phyloP scores from a whole-genome alignment of 306 rosid species.

The Canavalia gladiata region DNA sequence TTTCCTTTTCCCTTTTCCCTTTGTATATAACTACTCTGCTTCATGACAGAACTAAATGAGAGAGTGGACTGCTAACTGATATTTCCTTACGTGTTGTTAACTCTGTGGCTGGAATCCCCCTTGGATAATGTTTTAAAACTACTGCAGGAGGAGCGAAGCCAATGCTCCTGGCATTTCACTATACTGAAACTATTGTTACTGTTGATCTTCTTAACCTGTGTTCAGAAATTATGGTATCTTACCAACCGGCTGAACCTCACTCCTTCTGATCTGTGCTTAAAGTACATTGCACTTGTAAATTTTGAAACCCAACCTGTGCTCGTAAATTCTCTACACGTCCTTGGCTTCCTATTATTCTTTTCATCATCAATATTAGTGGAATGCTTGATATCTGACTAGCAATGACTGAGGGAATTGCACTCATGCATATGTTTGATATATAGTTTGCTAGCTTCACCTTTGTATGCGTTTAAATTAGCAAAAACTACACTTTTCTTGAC shows the following conservation, averaged over 20 bases:
- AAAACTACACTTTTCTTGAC: background rate
- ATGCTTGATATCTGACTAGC: slow-evolving; percentile 19
- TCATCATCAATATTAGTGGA: slow-evolving; percentile 5
- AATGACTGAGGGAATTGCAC: background rate
- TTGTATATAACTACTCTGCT: background rate
- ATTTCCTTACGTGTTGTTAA: slow-evolving; percentile 1
- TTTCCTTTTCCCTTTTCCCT: too few species aligned
- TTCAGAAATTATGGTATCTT: background rate
- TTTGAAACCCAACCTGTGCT: background rate
- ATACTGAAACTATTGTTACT: background rate
- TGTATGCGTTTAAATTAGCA: background rate
- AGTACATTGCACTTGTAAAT: background rate
- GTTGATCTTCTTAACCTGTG: background rate
- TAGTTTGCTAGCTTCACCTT: slow-evolving; percentile 19
- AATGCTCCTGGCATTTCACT: background rate
- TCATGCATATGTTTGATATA: background rate
- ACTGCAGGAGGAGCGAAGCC: background rate
- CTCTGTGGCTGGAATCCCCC: background rate
- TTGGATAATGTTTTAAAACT: background rate
- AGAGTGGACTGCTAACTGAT: slow-evolving; percentile 1
- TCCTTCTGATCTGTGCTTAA: background rate
- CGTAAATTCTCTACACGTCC: background rate
- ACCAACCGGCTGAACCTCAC: background rate
- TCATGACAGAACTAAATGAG: background rate
- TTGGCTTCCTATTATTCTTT: slow-evolving; percentile 9